Conservation (phyloP, 257 asterid genomes). For the Solanum dulcamara region DNA sequence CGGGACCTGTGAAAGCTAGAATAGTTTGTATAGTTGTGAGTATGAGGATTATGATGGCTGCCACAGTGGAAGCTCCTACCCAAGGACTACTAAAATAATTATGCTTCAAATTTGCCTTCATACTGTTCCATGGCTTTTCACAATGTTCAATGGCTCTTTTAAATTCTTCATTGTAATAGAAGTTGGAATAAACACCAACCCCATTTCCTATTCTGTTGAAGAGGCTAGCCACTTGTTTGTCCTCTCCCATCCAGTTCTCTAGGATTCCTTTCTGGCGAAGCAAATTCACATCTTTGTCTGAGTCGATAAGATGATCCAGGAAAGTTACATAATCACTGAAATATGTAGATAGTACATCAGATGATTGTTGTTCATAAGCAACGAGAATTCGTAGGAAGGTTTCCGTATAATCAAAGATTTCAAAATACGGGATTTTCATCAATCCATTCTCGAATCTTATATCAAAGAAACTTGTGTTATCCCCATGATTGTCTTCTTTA, state of each 20-base stretch:
- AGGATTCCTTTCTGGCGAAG: neutral
- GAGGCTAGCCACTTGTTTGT: neutral
- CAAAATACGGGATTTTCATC: no score
- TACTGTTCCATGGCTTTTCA: no score
- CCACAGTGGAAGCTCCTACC: neutral
- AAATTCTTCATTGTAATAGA: no score
- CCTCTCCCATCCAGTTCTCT: neutral
- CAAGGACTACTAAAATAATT: neutral
- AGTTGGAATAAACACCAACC: neutral
- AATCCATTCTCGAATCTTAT: neutral
- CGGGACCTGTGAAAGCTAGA: neutral
- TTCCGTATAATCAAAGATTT: neutral
- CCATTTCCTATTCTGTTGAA: neutral
- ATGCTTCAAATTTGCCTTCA: neutral
- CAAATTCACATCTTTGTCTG: neutral
- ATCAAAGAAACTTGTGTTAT: neutral
- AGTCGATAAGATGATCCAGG: no score
- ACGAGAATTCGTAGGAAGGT: no score
- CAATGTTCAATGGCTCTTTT: no score
- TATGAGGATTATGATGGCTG: neutral
- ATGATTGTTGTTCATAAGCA: no score
- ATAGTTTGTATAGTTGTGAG: neutral
- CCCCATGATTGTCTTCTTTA: no score
- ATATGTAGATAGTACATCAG: neutral
- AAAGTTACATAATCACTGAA: no score